phyloP scores from a whole-genome alignment of 768 basidiomycete species.

The Chalciporus sphaerocephalus region DNA sequence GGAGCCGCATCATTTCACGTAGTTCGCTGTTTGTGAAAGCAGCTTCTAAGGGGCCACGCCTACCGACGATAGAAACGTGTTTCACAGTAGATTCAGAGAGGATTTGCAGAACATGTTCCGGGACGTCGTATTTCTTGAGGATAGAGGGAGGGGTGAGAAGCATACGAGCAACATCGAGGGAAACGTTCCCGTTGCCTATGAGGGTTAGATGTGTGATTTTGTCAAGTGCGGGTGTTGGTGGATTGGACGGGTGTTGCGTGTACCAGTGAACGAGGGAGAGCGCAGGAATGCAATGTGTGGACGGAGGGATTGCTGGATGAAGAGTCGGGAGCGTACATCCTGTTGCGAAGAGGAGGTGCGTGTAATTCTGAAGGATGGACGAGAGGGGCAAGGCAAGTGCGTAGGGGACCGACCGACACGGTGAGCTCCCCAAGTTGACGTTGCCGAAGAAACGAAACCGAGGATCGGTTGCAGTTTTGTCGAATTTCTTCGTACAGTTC shows the following conservation, averaged over 20 bases:
- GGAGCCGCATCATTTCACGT: conserved; percentile 69
- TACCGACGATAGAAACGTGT: conserved; percentile 78
- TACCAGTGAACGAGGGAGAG: conserved; percentile 94
- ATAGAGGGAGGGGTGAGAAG: conserved; percentile 65
- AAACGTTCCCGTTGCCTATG: conserved; percentile 93
- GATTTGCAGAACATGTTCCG: conserved; percentile 64
- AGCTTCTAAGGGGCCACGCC: conserved; percentile 85
- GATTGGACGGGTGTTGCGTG: conserved; percentile 78
- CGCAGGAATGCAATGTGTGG: conserved; percentile 59
- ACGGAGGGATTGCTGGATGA: conserved; percentile 50
- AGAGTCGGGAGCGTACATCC: conserved; percentile 70
- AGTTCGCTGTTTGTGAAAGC: conserved; percentile 93
- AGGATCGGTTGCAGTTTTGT: conserved; percentile 69
- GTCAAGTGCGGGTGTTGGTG: conserved; percentile 60
- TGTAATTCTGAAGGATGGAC: conserved; percentile 67
- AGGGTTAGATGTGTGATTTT: conserved; percentile 68
- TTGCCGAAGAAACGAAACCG: conserved; percentile 92
- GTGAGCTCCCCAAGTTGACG: conserved; percentile 51
- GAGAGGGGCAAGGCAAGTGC: conserved; percentile 55
- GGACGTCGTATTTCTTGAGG: conserved; percentile 74
- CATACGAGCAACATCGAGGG: conserved; percentile 88
- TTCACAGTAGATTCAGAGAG: conserved; percentile 58
- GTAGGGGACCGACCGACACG: conserved; percentile 44
- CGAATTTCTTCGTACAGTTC: conserved; percentile 98
- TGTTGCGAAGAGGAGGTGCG: conserved; percentile 81